Conservation (phyloP, 345 rosid genomes). For the Brassica cretica region DNA sequence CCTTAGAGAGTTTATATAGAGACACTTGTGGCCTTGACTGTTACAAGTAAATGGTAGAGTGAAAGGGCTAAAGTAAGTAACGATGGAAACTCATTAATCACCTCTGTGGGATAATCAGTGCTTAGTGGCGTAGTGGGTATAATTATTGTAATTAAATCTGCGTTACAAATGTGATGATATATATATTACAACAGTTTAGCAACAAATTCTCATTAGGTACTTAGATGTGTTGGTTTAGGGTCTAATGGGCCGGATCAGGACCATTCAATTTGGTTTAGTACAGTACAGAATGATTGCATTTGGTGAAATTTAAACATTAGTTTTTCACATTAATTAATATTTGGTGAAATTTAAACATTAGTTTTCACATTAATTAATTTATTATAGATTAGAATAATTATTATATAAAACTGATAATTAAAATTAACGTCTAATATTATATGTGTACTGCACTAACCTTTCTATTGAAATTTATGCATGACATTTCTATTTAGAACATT, state of each 20-base stretch:
- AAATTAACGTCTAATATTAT: neutral
- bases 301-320: neutral
- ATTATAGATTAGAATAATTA: neutral
- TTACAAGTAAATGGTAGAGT: slow-evolving; percentile 30
- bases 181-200: no score
- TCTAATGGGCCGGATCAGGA: neutral
- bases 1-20: slow-evolving; percentile 31
- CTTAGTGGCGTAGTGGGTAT: slow-evolving; percentile 29
- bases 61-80: slow-evolving; percentile 20
- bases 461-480: neutral
- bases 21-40: slow-evolving; percentile 16
- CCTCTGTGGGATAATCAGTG: slow-evolving; percentile 15
- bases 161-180: neutral
- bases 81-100: slow-evolving; percentile 21
- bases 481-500: no score
- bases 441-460: neutral
- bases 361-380: neutral
- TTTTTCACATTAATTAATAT: no score
- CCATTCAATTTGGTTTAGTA: neutral
- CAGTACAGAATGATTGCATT: neutral
- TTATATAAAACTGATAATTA: no score
- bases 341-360: neutral
- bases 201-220: neutral
- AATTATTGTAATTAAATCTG: slow-evolving; percentile 13
- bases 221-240: slow-evolving; percentile 1